Conservation (phyloP, 306 rosid species). For the Gastrolobium bilobum region DNA sequence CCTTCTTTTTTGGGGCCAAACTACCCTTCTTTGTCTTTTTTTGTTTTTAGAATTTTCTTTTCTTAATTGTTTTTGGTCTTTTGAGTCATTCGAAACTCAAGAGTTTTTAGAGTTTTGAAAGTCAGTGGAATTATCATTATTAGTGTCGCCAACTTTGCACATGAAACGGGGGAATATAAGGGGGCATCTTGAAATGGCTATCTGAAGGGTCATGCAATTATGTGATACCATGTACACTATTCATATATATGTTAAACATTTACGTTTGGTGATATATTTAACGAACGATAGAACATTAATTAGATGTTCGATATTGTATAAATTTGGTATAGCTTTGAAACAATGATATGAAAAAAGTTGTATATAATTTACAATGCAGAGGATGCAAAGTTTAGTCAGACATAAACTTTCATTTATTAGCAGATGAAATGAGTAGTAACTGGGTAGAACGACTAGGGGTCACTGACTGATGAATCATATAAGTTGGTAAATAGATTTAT, state of each 20-base stretch:
- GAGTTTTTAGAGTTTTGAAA: no score
- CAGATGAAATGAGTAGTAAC: background rate
- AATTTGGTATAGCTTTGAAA: background rate
- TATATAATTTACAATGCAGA: background rate
- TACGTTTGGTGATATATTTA: no score
- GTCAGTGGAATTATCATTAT: background rate
- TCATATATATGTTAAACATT: no score
- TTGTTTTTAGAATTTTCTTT: background rate
- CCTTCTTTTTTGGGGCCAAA: conserved; percentile 8
- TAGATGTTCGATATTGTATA: no score
- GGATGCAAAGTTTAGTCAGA: background rate
- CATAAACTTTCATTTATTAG: background rate
- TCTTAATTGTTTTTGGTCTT: background rate
- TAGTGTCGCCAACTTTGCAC: background rate
- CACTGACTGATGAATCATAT: no score
- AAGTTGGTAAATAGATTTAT: background rate
- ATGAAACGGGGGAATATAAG: background rate
- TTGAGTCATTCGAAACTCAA: no score
- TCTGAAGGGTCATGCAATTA: no score
- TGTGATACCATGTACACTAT: no score
- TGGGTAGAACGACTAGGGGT: background rate
- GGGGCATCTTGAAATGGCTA: background rate
- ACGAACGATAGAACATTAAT: no score
- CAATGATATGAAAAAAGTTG: background rate
- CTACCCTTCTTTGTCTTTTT: background rate